phyloP scores from a whole-genome alignment of 305 asterid genomes.

The Rubia balearica region DNA sequence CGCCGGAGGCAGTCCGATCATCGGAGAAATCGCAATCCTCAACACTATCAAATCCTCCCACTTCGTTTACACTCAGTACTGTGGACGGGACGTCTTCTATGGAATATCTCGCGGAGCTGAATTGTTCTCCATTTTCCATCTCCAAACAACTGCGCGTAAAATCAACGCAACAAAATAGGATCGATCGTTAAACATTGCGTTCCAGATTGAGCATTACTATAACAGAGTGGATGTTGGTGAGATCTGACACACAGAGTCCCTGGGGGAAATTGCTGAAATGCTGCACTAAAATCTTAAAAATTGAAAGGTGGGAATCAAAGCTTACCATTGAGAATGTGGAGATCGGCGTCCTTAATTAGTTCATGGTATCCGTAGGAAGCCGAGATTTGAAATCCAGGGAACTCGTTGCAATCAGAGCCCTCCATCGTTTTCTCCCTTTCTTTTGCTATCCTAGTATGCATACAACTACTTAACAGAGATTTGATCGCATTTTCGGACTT shows the following conservation, averaged over 20 bases:
- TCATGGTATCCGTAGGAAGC: not conserved
- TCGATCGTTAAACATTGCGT: not conserved
- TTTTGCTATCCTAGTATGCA: not conserved
- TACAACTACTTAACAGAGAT: not conserved
- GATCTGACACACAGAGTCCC: not conserved
- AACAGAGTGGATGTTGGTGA: not conserved
- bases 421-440: not conserved
- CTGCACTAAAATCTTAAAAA: too few species aligned
- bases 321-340: not conserved
- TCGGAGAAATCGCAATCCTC: slow-evolving; percentile 6
- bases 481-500: too few species aligned
- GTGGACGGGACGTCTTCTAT: slow-evolving; percentile 37
- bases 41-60: slow-evolving; percentile 40
- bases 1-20: not conserved
- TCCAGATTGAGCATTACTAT: not conserved
- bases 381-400: not conserved
- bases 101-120: not conserved
- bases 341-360: too few species aligned
- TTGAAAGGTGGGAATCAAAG: not conserved
- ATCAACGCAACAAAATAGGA: not conserved
- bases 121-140: slow-evolving; percentile 32
- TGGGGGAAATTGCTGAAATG: too few species aligned
- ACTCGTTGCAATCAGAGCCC: not conserved
- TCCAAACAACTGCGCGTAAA: not conserved
- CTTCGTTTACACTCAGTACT: slow-evolving; percentile 39